A percentile compares a stretch with the other conserved stretches of the same genome.
These are phyloP conservation scores for Pythium folliculosum DNA, from an alignment of 352 stramenopile species.

Conservation along the genomic window DNA sequence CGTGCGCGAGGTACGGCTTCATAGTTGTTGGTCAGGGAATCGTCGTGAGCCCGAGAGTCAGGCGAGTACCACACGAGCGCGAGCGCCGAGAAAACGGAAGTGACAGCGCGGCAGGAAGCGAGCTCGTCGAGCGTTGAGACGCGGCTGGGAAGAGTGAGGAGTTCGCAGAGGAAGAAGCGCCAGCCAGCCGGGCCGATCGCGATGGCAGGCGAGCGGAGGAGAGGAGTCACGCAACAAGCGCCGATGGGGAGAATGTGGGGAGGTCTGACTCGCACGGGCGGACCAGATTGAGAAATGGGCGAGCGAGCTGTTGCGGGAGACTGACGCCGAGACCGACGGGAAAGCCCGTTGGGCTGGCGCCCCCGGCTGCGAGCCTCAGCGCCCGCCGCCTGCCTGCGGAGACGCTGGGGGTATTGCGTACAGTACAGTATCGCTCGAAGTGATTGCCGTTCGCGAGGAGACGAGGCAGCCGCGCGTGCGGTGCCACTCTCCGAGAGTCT, in stretches of 20 bases:
- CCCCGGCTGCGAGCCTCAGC: background rate
- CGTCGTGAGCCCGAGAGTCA: background rate
- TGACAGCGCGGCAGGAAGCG: background rate
- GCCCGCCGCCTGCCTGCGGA: background rate
- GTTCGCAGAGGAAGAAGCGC: background rate
- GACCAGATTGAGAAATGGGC: background rate
- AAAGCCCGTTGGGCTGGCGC: background rate
- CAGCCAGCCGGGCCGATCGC: too few relatives aligned
- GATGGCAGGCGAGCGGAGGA: too few relatives aligned
- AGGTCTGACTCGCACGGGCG: background rate
- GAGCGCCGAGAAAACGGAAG: background rate
- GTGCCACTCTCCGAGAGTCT: background rate
- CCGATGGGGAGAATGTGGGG: background rate
- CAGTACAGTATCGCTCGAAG: background rate
- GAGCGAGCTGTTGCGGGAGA: background rate
- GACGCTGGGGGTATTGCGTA: background rate
- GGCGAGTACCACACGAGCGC: too few relatives aligned
- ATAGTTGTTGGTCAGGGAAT: conserved; percentile 1
- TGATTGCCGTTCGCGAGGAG: background rate
- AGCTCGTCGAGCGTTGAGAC: background rate
- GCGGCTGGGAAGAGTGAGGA: background rate
- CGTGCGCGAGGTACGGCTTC: conserved; percentile 9
- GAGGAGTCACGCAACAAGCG: too few relatives aligned
- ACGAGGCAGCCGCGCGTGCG: background rate
- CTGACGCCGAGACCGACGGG: background rate